Evolutionary conservation across 2,329 filamentous ascomycete genomes (phyloP), one percentile per base, ranked within the genome.

Genomic region (Paramyrothecium sp.): DNA sequence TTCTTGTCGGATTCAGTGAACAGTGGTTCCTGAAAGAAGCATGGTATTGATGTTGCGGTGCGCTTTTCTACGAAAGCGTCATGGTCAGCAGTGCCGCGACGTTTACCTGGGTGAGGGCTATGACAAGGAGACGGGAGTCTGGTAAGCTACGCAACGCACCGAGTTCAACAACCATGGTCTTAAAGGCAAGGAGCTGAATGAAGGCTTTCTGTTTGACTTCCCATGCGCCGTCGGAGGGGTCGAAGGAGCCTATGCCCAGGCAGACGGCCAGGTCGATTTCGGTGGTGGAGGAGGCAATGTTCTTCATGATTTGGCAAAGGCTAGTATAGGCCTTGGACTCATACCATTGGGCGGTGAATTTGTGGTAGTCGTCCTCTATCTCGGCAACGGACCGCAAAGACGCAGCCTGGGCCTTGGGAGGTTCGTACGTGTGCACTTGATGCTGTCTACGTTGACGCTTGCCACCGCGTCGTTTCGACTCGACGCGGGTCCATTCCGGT

Each of bases 181-280:
- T 62, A 60, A 87, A 84, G 2, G 81, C 83, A 23, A 76, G 75
- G 1, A 85, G 74, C 66, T 88, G 84, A 46, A 81, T 64, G 59
- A 81, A 81, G 1, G 81, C 75, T 3, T 74, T 74, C 52, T 78
- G 71, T 59, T 76, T 77, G 2, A 73, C 71, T n/a, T 78, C 75
- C 71, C 73, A 78, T 0, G 73, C 75, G 1, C 74, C 77, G 49
- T 81, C 77, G 3, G 70, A 68, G 2, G 81, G 80, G 53, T 85
- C 81, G 58, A 85, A 85, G 0, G 81, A 76, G 2, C 84, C 84
- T 2, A 82, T 69, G 0, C 84, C 84, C 5, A 87, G 73, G 58
- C 83, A 85, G 7, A 86, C 63, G 1, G 82, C 84, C 10, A 60
- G 55, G 12, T 60, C 57, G 2, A 71, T 53, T 0, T 33, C 19